Conservation (phyloP, 306 rosid species). For the Malus sieversii region DNA sequence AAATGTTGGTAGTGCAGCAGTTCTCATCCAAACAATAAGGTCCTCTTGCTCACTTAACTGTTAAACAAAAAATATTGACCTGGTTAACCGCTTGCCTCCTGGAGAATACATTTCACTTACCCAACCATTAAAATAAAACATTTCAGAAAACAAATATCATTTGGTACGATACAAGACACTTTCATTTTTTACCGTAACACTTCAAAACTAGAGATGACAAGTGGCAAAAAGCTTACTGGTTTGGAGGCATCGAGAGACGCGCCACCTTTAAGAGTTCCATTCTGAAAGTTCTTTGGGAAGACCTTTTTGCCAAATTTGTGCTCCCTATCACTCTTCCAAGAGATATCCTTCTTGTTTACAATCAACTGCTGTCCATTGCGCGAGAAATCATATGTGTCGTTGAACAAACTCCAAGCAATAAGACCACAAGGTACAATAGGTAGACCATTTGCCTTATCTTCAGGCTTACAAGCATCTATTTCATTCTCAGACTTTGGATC, state of each 20-base stretch:
- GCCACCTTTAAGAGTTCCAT: constrained; percentile 59
- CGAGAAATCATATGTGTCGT: constrained; percentile 71
- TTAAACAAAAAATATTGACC: constrained; percentile 25
- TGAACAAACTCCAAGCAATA: constrained; percentile 96
- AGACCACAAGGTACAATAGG: constrained; percentile 90
- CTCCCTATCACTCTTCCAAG: constrained; percentile 94
- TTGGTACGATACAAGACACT: not conserved
- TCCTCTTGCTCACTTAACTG: constrained; percentile 71
- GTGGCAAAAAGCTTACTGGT: constrained; percentile 47
- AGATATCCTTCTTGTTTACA: constrained; percentile 64
- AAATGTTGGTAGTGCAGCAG: constrained; percentile 77
- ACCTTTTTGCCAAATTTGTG: constrained; percentile 84
- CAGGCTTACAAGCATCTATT: constrained; percentile 57
- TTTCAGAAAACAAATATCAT: not conserved
- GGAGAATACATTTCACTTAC: not conserved
- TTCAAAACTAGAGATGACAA: constrained; percentile 6
- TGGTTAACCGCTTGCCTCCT: constrained; percentile 18
- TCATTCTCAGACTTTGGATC: constrained; percentile 8
- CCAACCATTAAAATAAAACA: not conserved
- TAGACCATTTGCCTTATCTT: constrained; percentile 23
- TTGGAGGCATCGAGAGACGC: not conserved
- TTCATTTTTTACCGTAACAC: not conserved
- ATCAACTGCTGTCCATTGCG: constrained; percentile 21
- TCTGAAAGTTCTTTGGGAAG: constrained; percentile 84
- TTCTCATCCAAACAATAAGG: constrained; percentile 83